Base-by-base conservation (phyloP, 441 rosid species). In the Kokia cookei region DNA sequence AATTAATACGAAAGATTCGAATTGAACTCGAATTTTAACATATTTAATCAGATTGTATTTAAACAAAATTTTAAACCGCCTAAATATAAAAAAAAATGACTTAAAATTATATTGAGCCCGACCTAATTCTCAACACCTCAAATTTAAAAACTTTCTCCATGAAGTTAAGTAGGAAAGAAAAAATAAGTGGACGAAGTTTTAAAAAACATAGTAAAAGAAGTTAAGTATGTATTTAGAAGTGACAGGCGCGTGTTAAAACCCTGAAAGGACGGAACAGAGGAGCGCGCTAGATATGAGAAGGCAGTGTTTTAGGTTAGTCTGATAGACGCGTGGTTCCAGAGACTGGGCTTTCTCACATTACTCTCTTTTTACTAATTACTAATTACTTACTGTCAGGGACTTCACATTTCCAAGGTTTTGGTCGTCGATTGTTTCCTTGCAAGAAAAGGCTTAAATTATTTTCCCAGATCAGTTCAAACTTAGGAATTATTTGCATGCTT, bases 231-330 rank as follows among this genome's bases (percentile, higher is more conserved):
- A 11, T 19, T 5, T 4, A 60, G 51, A 9, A 15, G 3, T 45
- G 24, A 53, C 10, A 19, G 50, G 75, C 75, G 79, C 72, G 75
- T 71, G 72, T 24, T 1, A 42, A 76, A 62, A 8, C 19, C 19
- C 47, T n/a, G 32, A 22, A 67, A 48, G 29, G 59, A 57, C 26
- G 66, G 5, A 47, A 27, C 12, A 3, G 11, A 32, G 37, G 6
- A 0, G 42, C 15, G 22, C 22, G 22, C 22, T 15, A 0, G 59
- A 48, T 48, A 26, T 13, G 50, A 43, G 5, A n/a, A 1, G n/a
- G 51, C n/a, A 10, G 47, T 1, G 13, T 53, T 54, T 37, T 37
- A 26, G 4, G 37, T 5, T 6, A 32, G 37, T 32, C 7, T 15
- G 17, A n/a, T 19, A 2, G 17, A 69, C 69, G 69, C 63, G 54